Percentiles rank a stretch among this genome's conserved stretches.
These are phyloP conservation scores for Hypericum perforatum DNA, from an alignment of 345 rosid genomes.

Conservation along the genomic window DNA sequence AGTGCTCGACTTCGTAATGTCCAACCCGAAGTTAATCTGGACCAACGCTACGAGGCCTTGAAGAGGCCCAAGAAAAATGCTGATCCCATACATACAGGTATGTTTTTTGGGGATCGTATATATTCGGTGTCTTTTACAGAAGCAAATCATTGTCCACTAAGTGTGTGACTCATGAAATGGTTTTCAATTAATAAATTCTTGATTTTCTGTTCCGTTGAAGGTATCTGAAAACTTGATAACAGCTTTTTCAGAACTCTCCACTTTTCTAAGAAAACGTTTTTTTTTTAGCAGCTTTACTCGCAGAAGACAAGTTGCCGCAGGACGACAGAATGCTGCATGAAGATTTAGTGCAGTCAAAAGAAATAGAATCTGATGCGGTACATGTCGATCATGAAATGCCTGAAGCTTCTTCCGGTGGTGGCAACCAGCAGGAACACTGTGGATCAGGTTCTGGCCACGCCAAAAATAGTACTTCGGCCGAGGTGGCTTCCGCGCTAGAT, in stretches of 20 bases:
- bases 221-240: not conserved
- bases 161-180: not conserved
- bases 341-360: slow-evolving; percentile 34
- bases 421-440: slow-evolving; percentile 12
- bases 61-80: slow-evolving; percentile 67
- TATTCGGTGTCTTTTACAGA: not conserved
- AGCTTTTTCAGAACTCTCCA: not conserved
- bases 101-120: not conserved
- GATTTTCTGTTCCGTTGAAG: not conserved
- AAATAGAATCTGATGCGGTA: slow-evolving; percentile 27
- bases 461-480: slow-evolving; percentile 15
- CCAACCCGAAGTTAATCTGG: slow-evolving; percentile 69
- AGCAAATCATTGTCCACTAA: not conserved
- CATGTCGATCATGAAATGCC: slow-evolving; percentile 27
- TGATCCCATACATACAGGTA: slow-evolving; percentile 55
- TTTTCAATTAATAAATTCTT: not conserved
- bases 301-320: slow-evolving; percentile 40
- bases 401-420: slow-evolving; percentile 27
- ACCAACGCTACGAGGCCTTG: slow-evolving; percentile 60
- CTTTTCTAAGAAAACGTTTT: not conserved
- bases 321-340: slow-evolving; percentile 1
- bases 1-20: slow-evolving; percentile 96
- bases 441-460: slow-evolving; percentile 15
- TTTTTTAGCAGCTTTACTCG: slow-evolving; percentile 20
- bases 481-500: slow-evolving; percentile 30